A percentile compares a stretch with the other conserved stretches of the same genome.
Evolutionary conservation across 805 yeast species (phyloP).

Genomic region (Pichia kluyveri): DNA sequence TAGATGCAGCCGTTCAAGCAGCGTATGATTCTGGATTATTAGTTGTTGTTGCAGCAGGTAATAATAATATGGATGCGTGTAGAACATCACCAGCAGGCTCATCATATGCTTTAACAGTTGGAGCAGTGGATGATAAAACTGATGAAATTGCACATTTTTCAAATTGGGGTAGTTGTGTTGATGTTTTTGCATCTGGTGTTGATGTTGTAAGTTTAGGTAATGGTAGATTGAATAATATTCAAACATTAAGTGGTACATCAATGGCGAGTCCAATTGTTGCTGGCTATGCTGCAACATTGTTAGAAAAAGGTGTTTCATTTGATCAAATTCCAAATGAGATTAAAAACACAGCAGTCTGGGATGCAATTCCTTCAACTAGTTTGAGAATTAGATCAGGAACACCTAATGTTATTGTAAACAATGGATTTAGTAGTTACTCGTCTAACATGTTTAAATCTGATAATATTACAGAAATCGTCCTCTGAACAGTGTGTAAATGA

Average conservation of each 20-base stretch:
- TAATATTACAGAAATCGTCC: background rate
- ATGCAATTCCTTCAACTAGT: slow-evolving; percentile 38
- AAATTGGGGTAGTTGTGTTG: slow-evolving; percentile 93
- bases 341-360: slow-evolving; percentile 37
- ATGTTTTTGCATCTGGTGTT: slow-evolving; percentile 77
- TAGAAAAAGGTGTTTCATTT: slow-evolving; percentile 42
- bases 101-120: slow-evolving; percentile 64
- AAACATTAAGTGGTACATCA: slow-evolving; percentile 59
- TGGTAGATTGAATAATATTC: background rate
- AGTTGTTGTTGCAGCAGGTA: slow-evolving; percentile 82
- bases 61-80: slow-evolving; percentile 71
- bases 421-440: slow-evolving; percentile 10
- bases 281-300: slow-evolving; percentile 49
- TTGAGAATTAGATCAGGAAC: slow-evolving; percentile 40
- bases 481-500: too few relatives aligned
- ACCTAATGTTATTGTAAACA: slow-evolving; percentile 47
- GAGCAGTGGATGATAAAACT: slow-evolving; percentile 72
- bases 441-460: background rate
- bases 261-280: slow-evolving; percentile 75
- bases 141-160: slow-evolving; percentile 70
- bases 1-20: slow-evolving; percentile 69
- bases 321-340: slow-evolving; percentile 33
- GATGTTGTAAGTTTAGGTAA: slow-evolving; percentile 44
- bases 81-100: slow-evolving; percentile 82
- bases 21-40: slow-evolving; percentile 66